phyloP scores from a whole-genome alignment of 805 yeast genomes.

The Kuraishia hungarica region DNA sequence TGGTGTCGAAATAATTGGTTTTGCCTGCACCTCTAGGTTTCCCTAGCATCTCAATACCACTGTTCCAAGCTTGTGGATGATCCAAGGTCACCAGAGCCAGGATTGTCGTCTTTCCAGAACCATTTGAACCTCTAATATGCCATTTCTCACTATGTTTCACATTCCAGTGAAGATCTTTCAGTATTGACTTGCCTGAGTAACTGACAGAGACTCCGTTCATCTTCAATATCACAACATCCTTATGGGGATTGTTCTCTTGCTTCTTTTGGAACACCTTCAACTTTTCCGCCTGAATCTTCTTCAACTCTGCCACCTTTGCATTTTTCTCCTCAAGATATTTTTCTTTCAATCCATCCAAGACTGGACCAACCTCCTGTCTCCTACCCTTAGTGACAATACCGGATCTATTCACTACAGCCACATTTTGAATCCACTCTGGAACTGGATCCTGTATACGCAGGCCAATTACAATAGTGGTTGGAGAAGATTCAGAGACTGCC shows the following conservation, averaged over 20 bases:
- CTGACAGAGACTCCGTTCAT: conserved; percentile 56
- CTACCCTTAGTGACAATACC: conserved; percentile 49
- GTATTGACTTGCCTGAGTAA: conserved; percentile 54
- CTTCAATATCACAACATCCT: conserved; percentile 27
- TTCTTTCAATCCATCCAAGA: conserved; percentile 9
- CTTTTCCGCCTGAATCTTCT: conserved; percentile 1
- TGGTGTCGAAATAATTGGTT: conserved; percentile 70
- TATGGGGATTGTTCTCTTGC: neutral
- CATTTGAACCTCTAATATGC: conserved; percentile 87
- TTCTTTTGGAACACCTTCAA: neutral
- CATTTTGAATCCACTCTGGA: conserved; percentile 75
- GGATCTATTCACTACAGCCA: conserved; percentile 49
- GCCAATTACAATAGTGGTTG: conserved; percentile 61
- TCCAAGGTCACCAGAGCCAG: conserved; percentile 83
- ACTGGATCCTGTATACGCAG: conserved; percentile 64
- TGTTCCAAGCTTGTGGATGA: conserved; percentile 94
- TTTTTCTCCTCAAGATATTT: conserved; percentile 2
- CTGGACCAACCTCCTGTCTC: conserved; percentile 17
- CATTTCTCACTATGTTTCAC: conserved; percentile 70
- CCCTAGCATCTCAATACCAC: conserved; percentile 55
- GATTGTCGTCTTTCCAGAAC: conserved; percentile 89
- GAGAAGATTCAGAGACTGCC: conserved; percentile 3
- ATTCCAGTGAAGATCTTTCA: conserved; percentile 56
- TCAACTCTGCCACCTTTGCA: neutral
- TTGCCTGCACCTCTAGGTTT: conserved; percentile 65